A percentile compares a stretch with the other conserved stretches of the same genome.
These are phyloP conservation scores for Geotrichum carabidarum DNA, from an alignment of 1,139 yeast genomes.

Conservation along the genomic window DNA sequence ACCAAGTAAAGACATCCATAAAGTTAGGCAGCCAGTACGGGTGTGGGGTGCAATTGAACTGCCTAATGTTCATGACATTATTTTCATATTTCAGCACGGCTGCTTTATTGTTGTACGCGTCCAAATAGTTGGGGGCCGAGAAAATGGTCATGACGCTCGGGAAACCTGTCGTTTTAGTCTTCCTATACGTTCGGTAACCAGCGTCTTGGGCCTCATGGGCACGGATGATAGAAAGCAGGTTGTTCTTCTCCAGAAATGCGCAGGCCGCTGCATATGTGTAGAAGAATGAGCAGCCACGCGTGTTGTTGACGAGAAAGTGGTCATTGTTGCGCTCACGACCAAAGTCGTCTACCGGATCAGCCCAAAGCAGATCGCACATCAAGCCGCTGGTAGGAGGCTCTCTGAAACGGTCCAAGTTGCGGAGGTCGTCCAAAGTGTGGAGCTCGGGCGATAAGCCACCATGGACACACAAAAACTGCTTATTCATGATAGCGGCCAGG, in stretches of 20 bases:
- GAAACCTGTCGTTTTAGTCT: slow-evolving; percentile 83
- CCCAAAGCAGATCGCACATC: slow-evolving; percentile 95
- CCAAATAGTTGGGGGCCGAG: slow-evolving; percentile 94
- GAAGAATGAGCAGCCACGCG: slow-evolving; percentile 90
- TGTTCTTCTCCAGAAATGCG: slow-evolving; percentile 72
- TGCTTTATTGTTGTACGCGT: slow-evolving; percentile 90
- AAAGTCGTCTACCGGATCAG: slow-evolving; percentile 87
- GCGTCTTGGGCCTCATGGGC: slow-evolving; percentile 99
- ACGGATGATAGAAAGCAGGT: slow-evolving; percentile 74
- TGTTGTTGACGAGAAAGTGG: slow-evolving; percentile 61
- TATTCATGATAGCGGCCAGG: slow-evolving; percentile 88
- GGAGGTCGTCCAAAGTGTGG: slow-evolving; percentile 63
- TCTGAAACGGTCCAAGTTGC: slow-evolving; percentile 68
- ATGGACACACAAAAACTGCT: slow-evolving; percentile 92
- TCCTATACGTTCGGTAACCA: slow-evolving; percentile 90
- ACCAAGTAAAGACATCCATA: slow-evolving; percentile 98
- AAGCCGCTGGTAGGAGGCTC: slow-evolving; percentile 93
- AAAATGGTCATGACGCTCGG: slow-evolving; percentile 89
- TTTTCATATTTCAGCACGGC: slow-evolving; percentile 87
- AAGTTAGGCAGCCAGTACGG: slow-evolving; percentile 97
- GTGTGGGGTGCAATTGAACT: slow-evolving; percentile 87
- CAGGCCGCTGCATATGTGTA: slow-evolving; percentile 83
- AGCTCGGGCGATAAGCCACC: slow-evolving; percentile 95
- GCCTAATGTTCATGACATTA: slow-evolving; percentile 91
- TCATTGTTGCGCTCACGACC: slow-evolving; percentile 62